Percentiles rank a stretch among this genome's conserved stretches.
These are phyloP conservation scores for Termitomyces sp. DNA, from an alignment of 768 basidiomycete genomes.

Conservation along the genomic window DNA sequence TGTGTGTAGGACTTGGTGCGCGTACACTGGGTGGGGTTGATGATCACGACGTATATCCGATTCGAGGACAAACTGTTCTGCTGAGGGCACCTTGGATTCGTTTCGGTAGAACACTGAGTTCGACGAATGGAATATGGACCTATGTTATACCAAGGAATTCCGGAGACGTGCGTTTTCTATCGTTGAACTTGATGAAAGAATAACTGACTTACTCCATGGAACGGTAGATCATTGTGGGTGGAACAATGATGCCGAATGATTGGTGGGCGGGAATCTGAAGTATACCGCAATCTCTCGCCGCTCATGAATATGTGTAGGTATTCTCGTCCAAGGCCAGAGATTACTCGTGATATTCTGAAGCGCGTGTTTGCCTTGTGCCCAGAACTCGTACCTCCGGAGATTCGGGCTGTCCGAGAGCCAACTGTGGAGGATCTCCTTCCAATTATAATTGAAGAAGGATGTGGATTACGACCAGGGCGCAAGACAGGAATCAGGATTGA, in stretches of 20 bases:
- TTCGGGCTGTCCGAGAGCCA: constrained; percentile 36
- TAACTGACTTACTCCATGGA: not conserved
- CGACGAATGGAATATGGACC: constrained; percentile 40
- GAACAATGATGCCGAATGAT: constrained; percentile 54
- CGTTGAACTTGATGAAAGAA: not conserved
- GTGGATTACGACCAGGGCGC: constrained; percentile 53
- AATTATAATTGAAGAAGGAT: constrained; percentile 49
- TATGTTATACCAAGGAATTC: constrained; percentile 58
- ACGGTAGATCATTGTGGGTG: constrained; percentile 51
- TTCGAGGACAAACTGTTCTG: constrained; percentile 77
- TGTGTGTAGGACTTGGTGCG: constrained; percentile 70
- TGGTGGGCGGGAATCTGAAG: constrained; percentile 35
- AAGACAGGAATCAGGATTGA: constrained; percentile 58
- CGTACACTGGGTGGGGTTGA: constrained; percentile 71
- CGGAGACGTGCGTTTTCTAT: constrained; percentile 38
- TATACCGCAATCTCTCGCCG: not conserved
- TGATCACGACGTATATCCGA: constrained; percentile 65
- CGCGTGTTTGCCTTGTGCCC: constrained; percentile 45
- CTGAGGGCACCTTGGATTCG: constrained; percentile 61
- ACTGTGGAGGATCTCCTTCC: constrained; percentile 47
- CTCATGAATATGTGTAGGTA: constrained; percentile 36
- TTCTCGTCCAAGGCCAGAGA: constrained; percentile 55
- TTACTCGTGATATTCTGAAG: constrained; percentile 51
- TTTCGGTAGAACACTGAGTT: constrained; percentile 44
- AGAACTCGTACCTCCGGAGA: constrained; percentile 45